Conservation (phyloP, 23 red algal genomes). For the Gracilariopsis chorda region DNA sequence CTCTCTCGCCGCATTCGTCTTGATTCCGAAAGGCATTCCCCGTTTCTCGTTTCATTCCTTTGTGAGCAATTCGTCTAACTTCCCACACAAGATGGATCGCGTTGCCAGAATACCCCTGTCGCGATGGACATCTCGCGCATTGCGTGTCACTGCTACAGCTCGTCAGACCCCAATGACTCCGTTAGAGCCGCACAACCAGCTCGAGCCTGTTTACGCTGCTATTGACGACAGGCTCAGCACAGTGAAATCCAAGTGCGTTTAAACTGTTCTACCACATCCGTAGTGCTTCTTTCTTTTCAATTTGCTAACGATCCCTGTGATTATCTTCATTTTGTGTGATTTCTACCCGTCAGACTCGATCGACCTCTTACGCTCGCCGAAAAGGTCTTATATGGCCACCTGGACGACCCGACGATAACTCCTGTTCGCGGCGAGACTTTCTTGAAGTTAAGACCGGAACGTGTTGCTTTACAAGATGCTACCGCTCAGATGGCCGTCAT, state of each 20-base stretch:
- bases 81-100: too few relatives aligned
- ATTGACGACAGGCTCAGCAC: conserved; percentile 63
- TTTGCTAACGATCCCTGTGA: too few relatives aligned
- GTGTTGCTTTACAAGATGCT: conserved; percentile 99
- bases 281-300: not conserved
- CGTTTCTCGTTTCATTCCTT: too few relatives aligned
- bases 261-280: not conserved
- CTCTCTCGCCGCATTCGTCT: too few relatives aligned
- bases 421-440: conserved; percentile 94
- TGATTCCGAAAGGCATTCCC: too few relatives aligned
- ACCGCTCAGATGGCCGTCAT: conserved; percentile 99
- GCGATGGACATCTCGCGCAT: conserved; percentile 41
- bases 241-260: conserved; percentile 53
- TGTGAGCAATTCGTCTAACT: too few relatives aligned
- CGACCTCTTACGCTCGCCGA: conserved; percentile 94
- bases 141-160: conserved; percentile 46
- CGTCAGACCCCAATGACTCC: conserved; percentile 42
- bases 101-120: conserved; percentile 3
- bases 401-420: conserved; percentile 69
- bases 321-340: too few relatives aligned
- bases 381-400: conserved; percentile 96
- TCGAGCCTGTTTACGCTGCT: conserved; percentile 70
- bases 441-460: conserved; percentile 92
- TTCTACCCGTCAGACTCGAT: conserved; percentile 38
- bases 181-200: conserved; percentile 59